Evolutionary conservation across 1,139 yeast species (phyloP).

Genomic region (Debaryomyces coudertii): DNA sequence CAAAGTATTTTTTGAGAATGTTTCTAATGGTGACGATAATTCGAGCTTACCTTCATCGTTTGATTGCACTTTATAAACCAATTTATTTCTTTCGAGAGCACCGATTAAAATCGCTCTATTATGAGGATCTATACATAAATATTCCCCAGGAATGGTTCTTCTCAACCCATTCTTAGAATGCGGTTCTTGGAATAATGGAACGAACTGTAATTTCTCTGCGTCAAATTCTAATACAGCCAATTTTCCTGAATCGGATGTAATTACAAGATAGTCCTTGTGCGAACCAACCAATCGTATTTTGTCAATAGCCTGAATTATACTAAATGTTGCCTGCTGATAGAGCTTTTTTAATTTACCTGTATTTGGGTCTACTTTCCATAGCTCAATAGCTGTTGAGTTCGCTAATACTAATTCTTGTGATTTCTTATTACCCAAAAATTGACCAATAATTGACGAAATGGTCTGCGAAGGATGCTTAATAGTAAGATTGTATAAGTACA

Average conservation of each 20-base stretch:
- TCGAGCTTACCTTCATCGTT: slow-evolving; percentile 44
- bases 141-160: slow-evolving; percentile 76
- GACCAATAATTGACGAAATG: slow-evolving; percentile 62
- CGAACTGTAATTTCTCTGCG: slow-evolving; percentile 41
- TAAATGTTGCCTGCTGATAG: slow-evolving; percentile 55
- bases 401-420: slow-evolving; percentile 70
- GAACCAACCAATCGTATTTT: slow-evolving; percentile 57
- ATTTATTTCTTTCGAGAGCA: slow-evolving; percentile 72
- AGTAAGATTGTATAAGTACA: slow-evolving; percentile 69
- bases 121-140: slow-evolving; percentile 71
- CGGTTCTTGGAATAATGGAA: slow-evolving; percentile 62
- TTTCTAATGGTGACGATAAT: slow-evolving; percentile 77
- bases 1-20: slow-evolving; percentile 53
- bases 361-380: slow-evolving; percentile 54
- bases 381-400: slow-evolving; percentile 54
- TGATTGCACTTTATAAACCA: slow-evolving; percentile 51
- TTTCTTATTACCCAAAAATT: slow-evolving; percentile 58
- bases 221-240: slow-evolving; percentile 60
- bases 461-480: slow-evolving; percentile 59
- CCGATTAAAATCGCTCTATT: slow-evolving; percentile 72
- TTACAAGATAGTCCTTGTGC: slow-evolving; percentile 58
- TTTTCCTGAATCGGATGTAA: slow-evolving; percentile 84
- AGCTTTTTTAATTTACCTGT: slow-evolving; percentile 56
- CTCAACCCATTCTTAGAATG: slow-evolving; percentile 76
- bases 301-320: slow-evolving; percentile 57